A percentile compares a stretch with the other conserved stretches of the same genome.
These are phyloP conservation scores for Metschnikowia shivogae DNA, from an alignment of 805 yeast genomes.

Conservation along the genomic window DNA sequence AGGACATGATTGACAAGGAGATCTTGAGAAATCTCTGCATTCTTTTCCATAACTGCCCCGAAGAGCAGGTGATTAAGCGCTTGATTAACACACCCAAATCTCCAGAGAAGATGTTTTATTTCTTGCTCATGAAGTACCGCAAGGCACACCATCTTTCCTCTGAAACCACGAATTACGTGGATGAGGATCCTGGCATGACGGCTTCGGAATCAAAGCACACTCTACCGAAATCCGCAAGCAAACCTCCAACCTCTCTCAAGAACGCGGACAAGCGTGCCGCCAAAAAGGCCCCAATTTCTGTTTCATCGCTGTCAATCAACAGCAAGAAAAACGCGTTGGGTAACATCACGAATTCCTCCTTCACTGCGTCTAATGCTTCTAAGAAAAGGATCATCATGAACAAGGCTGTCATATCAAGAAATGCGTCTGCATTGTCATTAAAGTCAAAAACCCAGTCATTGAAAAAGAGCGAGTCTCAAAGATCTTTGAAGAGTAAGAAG, in stretches of 20 bases:
- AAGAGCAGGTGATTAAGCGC: conserved; percentile 47
- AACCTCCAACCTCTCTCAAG: conserved; percentile 37
- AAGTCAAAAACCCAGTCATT: conserved; percentile 6
- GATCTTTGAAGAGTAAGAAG: conserved; percentile 11
- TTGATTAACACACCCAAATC: conserved; percentile 55
- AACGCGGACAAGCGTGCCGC: conserved; percentile 12
- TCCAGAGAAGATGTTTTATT: conserved; percentile 79
- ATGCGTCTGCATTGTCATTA: conserved; percentile 18
- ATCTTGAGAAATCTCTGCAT: conserved; percentile 73
- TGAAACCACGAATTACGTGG: conserved; percentile 20
- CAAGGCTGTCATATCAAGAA: conserved; percentile 23
- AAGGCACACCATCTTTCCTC: conserved; percentile 49
- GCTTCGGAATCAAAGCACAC: conserved; percentile 24
- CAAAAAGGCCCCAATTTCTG: conserved; percentile 21
- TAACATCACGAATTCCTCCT: conserved; percentile 33
- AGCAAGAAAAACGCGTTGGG: conserved; percentile 23
- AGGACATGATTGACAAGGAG: conserved; percentile 62
- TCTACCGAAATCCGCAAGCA: conserved; percentile 35
- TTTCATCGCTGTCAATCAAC: conserved; percentile 22
- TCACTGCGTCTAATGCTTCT: conserved; percentile 38
- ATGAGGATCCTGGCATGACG: conserved; percentile 24
- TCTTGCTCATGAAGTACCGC: conserved; percentile 67
- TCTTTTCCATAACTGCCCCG: conserved; percentile 74
- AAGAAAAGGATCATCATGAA: conserved; percentile 30
- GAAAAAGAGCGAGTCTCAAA: conserved; percentile 11